Evolutionary conservation across 768 basidiomycete genomes (phyloP), one percentile per base, ranked within the genome.

Genomic region (Pleurotus citrinopileatus): DNA sequence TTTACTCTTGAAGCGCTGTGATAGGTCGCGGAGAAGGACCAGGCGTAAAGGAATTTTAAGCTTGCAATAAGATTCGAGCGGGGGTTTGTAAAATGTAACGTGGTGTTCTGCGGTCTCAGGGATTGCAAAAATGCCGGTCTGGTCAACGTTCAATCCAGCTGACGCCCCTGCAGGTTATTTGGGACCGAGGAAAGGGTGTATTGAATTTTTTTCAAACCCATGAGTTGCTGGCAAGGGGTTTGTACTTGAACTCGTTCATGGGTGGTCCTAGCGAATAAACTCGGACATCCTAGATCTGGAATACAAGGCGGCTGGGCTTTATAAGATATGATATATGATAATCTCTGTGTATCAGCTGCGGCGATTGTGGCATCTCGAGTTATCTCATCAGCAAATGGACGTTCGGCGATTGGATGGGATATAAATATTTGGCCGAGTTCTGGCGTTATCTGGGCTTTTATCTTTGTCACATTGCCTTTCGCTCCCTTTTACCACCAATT

Each of bases 361-460:
- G 57, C 52, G 59, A 36, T 58, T 62, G 51, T 60, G 57, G 22
- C 3, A 36, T 52, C 55, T 25, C 19, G 23, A n/a, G 40, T n/a
- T n/a, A n/a, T 56, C 59, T 64, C 58, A 46, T 53, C 55, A 57
- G 66, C 69, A 64, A 73, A 72, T 67, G 45, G 55, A 25, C 22
- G 48, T 6, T 42, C 52, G 58, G 32, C 69, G 70, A 73, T 73
- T 73, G 72, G 72, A 58, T 65, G 61, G 57, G 42, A 37, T 51
- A 51, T 51, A 51, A 51, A 51, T 51, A 51, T 51, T 51, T 51
- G 34, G 34, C 48, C 48, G 48, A 27, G 26, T 23, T 12, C 19
- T 8, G 6, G 15, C 38, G 48, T 51, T 51, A 51, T 51, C 48
- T 51, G 29, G 48, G 34, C 48, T 37, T 51, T 51, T 51, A 36